Percentiles rank a stretch among this genome's conserved stretches.
Evolutionary conservation across 2,329 filamentous ascomycete genomes (phyloP).

Genomic region (Neopestalotiopsis clavispora): DNA sequence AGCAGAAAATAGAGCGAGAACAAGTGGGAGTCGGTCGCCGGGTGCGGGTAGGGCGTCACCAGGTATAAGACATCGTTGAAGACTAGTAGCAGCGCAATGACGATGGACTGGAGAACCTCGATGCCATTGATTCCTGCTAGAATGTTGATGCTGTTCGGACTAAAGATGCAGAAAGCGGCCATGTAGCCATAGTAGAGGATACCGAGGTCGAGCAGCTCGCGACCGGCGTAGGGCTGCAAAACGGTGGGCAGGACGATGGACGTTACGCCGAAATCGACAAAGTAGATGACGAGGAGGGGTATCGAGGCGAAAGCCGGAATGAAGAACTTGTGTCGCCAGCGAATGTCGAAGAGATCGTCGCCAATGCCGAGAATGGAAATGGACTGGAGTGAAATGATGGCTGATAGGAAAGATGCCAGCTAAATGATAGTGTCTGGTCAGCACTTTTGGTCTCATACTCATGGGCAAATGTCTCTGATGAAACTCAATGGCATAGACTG

Average conservation of each 20-base stretch:
- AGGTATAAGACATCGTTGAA: constrained; percentile 91
- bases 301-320: constrained; percentile 94
- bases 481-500: neutral
- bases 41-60: constrained; percentile 82
- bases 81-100: constrained; percentile 82
- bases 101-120: constrained; percentile 91
- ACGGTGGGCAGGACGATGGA: constrained; percentile 90
- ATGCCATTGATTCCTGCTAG: constrained; percentile 99
- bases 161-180: constrained; percentile 95
- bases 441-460: neutral
- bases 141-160: constrained; percentile 98
- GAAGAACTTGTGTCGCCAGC: constrained; percentile 98
- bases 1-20: constrained; percentile 95
- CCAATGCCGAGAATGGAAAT: constrained; percentile 91
- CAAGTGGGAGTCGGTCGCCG: constrained; percentile 92
- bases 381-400: constrained; percentile 88
- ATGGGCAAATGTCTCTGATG: neutral
- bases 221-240: constrained; percentile 80
- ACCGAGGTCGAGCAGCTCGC: constrained; percentile 79
- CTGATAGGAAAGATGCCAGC: constrained; percentile 94
- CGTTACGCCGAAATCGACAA: constrained; percentile 97
- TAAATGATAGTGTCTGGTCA: constrained; percentile 40
- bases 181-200: constrained; percentile 94
- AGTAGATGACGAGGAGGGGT: constrained; percentile 94
- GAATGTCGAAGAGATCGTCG: constrained; percentile 96